phyloP scores from a whole-genome alignment of 2,329 filamentous ascomycete species.

The Stachybotrys chlorohalonatus region DNA sequence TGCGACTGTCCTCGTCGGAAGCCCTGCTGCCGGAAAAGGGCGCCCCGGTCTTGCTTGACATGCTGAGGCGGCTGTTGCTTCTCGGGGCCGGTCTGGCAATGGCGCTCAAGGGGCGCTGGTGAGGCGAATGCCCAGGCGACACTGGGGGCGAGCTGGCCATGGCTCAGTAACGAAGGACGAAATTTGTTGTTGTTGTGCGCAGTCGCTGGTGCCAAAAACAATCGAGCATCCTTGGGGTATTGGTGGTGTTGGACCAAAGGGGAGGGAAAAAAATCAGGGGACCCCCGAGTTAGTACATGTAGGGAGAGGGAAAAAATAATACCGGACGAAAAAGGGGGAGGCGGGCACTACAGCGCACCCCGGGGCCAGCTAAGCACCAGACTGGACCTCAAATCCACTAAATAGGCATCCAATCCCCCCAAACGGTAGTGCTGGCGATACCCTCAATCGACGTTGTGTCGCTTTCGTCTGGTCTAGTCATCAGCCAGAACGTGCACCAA shows the following conservation, averaged over 20 bases:
- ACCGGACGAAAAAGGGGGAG: neutral
- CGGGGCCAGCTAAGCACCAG: no score
- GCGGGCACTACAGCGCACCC: neutral
- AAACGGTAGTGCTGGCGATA: no score
- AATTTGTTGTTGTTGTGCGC: neutral
- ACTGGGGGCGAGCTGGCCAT: slow-evolving; percentile 65
- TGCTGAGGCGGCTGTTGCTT: slow-evolving; percentile 80
- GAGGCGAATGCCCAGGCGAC: slow-evolving; percentile 44
- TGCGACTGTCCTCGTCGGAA: slow-evolving; percentile 84
- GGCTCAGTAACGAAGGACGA: slow-evolving; percentile 11
- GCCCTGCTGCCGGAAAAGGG: slow-evolving; percentile 55
- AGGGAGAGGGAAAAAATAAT: neutral
- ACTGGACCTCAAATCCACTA: no score
- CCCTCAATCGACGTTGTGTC: no score
- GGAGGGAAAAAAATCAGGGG: slow-evolving; percentile 2
- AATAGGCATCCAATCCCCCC: no score
- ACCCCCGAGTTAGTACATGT: neutral
- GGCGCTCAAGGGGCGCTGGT: slow-evolving; percentile 69
- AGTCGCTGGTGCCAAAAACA: neutral
- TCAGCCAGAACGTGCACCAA: no score
- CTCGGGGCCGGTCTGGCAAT: slow-evolving; percentile 65
- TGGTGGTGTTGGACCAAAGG: slow-evolving; percentile 5
- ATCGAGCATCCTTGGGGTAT: neutral
- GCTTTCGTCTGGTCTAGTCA: no score
- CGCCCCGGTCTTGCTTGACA: slow-evolving; percentile 61